Conservation (phyloP, 495 filamentous ascomycete genomes). For the Neurospora sp. region DNA sequence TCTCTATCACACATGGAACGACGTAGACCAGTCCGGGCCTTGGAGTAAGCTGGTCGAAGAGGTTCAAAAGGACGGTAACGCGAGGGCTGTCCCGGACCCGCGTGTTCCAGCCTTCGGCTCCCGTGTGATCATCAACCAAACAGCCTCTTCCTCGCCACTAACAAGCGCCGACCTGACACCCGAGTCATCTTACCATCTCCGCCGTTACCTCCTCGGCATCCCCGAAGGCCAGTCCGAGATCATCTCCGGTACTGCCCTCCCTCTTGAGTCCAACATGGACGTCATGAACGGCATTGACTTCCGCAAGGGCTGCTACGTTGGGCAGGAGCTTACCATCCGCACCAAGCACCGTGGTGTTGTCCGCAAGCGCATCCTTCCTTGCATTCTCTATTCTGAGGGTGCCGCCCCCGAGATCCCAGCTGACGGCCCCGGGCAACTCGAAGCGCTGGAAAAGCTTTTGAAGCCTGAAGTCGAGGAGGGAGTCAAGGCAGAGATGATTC, state of each 20-base stretch:
- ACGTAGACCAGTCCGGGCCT: neutral
- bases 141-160: slow-evolving; percentile 25
- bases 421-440: neutral
- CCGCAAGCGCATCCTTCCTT: slow-evolving; percentile 79
- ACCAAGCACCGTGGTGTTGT: slow-evolving; percentile 91
- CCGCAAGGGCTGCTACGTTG: slow-evolving; percentile 92
- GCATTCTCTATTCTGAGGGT: slow-evolving; percentile 51
- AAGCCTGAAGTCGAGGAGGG: slow-evolving; percentile 12
- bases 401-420: slow-evolving; percentile 1
- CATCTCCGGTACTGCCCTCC: slow-evolving; percentile 17
- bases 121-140: slow-evolving; percentile 18
- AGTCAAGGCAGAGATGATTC: slow-evolving; percentile 15
- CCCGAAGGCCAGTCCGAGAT: slow-evolving; percentile 59
- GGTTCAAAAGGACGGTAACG: neutral
- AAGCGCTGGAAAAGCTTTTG: slow-evolving; percentile 25
- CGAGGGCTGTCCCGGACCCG: slow-evolving; percentile 39
- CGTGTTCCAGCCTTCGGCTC: slow-evolving; percentile 61
- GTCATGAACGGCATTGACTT: slow-evolving; percentile 77
- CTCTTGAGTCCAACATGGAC: slow-evolving; percentile 59
- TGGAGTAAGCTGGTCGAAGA: neutral
- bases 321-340: slow-evolving; percentile 90
- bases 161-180: slow-evolving; percentile 16
- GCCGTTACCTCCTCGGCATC: slow-evolving; percentile 67
- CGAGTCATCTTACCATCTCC: slow-evolving; percentile 49
- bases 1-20: slow-evolving; percentile 59